These are phyloP conservation scores for Saussurea involucrata DNA, from an alignment of 129 eudicot species.

Conservation along the genomic window DNA sequence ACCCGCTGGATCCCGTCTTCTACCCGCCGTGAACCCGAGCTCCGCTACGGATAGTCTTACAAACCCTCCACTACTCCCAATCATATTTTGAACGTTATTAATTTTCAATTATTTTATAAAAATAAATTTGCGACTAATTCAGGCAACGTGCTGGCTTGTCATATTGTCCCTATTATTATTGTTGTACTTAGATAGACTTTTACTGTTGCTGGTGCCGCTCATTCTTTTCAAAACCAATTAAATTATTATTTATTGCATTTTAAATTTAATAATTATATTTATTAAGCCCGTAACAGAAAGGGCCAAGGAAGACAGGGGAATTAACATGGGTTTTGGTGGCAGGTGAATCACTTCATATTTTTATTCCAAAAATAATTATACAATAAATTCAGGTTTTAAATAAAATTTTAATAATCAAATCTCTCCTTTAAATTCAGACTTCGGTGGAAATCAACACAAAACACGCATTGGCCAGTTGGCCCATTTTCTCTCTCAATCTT, in stretches of 20 bases:
- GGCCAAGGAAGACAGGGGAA: slow-evolving; percentile 22
- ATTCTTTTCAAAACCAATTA: background rate
- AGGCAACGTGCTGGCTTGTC: slow-evolving; percentile 51
- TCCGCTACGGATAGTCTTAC: no score
- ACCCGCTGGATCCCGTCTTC: no score
- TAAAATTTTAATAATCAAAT: background rate
- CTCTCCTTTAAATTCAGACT: slow-evolving; percentile 20
- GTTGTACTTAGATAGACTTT: slow-evolving; percentile 26
- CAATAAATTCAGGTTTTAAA: background rate
- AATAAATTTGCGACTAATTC: slow-evolving; percentile 4
- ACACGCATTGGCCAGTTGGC: slow-evolving; percentile 38
- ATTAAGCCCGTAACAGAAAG: slow-evolving; percentile 1
- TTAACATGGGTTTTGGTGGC: slow-evolving; percentile 46
- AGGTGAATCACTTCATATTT: slow-evolving; percentile 23
- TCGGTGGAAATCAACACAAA: slow-evolving; percentile 9
- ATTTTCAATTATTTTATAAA: background rate
- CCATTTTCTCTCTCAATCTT: slow-evolving; percentile 13
- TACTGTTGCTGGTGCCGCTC: slow-evolving; percentile 31
- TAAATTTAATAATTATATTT: no score
- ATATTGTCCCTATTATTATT: slow-evolving; percentile 26
- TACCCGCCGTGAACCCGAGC: no score
- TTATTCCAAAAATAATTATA: background rate
- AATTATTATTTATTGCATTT: no score
- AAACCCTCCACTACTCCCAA: slow-evolving; percentile 28
- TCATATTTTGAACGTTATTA: slow-evolving; percentile 1